These are phyloP conservation scores for Prunus kanzakura DNA, from an alignment of 306 rosid species.

Conservation along the genomic window DNA sequence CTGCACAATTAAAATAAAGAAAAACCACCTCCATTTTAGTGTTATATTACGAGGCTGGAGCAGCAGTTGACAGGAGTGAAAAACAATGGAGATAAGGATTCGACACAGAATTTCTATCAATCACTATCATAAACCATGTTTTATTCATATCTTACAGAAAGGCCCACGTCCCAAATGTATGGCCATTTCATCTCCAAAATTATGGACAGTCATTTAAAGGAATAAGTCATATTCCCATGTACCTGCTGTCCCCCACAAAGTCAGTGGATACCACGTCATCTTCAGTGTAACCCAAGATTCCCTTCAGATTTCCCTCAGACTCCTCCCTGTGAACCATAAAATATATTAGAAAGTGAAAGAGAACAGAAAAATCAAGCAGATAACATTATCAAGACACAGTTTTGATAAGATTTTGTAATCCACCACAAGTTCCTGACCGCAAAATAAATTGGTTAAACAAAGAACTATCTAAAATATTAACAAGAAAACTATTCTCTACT, in stretches of 20 bases:
- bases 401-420: not conserved
- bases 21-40: not conserved
- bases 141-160: not conserved
- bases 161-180: not conserved
- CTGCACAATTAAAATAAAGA: slow-evolving; percentile 29
- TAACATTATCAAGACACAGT: not conserved
- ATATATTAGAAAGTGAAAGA: not conserved
- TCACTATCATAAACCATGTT: not conserved
- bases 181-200: not conserved
- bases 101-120: not conserved
- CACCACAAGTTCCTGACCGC: too few species aligned
- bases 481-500: not conserved
- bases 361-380: not conserved
- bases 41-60: too few species aligned
- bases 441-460: not conserved
- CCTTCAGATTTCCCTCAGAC: slow-evolving; percentile 71
- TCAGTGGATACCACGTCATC: slow-evolving; percentile 75
- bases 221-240: not conserved
- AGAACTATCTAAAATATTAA: not conserved
- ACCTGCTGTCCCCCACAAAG: slow-evolving; percentile 72
- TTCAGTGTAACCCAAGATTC: slow-evolving; percentile 72
- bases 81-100: not conserved
- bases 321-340: slow-evolving; percentile 51
- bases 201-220: not conserved
- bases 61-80: not conserved